Evolutionary conservation across 2,329 filamentous ascomycete genomes (phyloP).

Genomic region (Leptodontidium sp.): DNA sequence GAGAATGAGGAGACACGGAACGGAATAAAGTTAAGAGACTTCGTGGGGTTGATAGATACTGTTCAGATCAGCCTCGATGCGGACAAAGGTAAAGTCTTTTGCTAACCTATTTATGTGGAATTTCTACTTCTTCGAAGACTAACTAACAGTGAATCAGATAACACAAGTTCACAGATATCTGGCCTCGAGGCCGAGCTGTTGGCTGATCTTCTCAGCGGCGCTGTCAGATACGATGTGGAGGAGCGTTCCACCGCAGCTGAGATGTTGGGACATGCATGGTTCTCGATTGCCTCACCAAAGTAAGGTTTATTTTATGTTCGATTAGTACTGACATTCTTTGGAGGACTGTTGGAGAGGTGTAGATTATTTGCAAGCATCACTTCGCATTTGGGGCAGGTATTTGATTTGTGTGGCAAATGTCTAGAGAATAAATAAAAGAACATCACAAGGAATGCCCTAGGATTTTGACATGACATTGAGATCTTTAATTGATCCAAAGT

Average conservation of each 20-base stretch:
- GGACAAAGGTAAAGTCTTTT: neutral
- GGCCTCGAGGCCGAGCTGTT: neutral
- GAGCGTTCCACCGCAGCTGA: constrained; percentile 12
- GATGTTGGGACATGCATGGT: constrained; percentile 24
- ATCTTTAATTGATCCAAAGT: no score
- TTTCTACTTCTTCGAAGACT: neutral
- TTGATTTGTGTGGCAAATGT: no score
- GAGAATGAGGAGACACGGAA: neutral
- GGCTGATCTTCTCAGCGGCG: constrained; percentile 4
- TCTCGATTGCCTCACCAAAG: neutral
- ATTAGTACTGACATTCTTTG: neutral
- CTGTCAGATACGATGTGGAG: constrained; percentile 19
- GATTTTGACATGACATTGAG: no score
- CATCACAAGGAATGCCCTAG: no score
- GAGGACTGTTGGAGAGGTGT: neutral
- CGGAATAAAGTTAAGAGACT: neutral
- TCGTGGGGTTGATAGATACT: neutral
- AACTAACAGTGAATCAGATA: neutral
- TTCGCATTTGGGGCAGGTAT: no score
- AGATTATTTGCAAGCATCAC: neutral
- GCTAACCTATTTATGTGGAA: neutral
- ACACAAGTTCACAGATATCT: neutral
- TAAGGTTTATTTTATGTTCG: no score
- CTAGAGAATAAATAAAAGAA: no score
- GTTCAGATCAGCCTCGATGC: neutral